Conservation (phyloP, 768 basidiomycete genomes). For the Termitomyces sp. region DNA sequence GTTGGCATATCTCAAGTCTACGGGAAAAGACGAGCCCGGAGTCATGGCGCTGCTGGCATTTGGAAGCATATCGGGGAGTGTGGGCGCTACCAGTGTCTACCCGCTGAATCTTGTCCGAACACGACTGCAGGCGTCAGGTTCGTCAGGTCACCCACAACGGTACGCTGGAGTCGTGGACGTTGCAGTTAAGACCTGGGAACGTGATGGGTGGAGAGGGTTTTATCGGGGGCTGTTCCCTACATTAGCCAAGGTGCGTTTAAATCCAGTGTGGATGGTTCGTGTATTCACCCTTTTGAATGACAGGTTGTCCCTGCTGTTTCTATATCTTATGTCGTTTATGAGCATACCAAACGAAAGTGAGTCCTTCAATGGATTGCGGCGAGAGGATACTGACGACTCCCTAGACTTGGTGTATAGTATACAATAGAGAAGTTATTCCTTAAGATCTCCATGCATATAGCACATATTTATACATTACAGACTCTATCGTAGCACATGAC, state of each 20-base stretch:
- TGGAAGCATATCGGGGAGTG: slow-evolving; percentile 89
- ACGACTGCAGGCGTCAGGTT: slow-evolving; percentile 93
- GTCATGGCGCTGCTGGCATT: slow-evolving; percentile 85
- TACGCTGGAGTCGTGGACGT: slow-evolving; percentile 92
- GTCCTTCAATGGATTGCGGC: slow-evolving; percentile 17
- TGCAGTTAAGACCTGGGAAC: slow-evolving; percentile 67
- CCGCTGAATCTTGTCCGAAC: slow-evolving; percentile 91
- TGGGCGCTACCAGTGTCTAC: slow-evolving; percentile 93
- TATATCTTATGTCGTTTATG: slow-evolving; percentile 95
- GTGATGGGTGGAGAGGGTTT: slow-evolving; percentile 92
- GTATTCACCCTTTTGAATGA: slow-evolving; percentile 3
- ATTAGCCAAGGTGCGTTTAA: slow-evolving; percentile 71
- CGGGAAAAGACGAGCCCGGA: slow-evolving; percentile 86
- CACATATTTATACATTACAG: slow-evolving; percentile 3
- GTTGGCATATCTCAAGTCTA: slow-evolving; percentile 82
- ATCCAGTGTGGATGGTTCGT: neutral
- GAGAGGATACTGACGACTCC: neutral
- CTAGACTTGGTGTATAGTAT: slow-evolving; percentile 60
- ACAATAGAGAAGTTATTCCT: slow-evolving; percentile 14
- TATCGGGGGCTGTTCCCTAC: slow-evolving; percentile 92
- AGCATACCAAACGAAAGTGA: slow-evolving; percentile 77
- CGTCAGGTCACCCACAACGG: slow-evolving; percentile 87
- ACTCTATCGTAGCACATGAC: slow-evolving; percentile 8
- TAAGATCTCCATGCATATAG: neutral
- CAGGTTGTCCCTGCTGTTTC: slow-evolving; percentile 95